Conservation (phyloP, 306 rosid genomes). For the Pueraria montana region DNA sequence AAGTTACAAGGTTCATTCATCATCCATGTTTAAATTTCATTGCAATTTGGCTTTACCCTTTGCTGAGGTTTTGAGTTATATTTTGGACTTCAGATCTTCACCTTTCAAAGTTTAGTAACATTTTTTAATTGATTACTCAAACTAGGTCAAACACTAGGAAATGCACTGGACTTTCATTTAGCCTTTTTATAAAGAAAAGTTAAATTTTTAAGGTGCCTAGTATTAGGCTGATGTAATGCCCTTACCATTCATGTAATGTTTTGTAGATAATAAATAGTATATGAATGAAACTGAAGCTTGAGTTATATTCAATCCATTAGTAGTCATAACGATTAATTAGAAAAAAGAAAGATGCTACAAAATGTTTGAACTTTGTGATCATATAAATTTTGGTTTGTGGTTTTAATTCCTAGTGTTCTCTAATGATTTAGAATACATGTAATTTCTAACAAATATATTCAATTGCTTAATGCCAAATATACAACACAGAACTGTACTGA, state of each 20-base stretch:
- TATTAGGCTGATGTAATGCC: not conserved
- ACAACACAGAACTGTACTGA: conserved; percentile 16
- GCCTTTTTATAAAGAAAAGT: too few species aligned
- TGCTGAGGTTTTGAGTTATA: too few species aligned
- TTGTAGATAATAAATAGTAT: not conserved
- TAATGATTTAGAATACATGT: conserved; percentile 23
- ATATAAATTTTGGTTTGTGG: too few species aligned
- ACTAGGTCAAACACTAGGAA: too few species aligned
- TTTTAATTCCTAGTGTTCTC: not conserved
- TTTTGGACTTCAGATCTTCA: not conserved
- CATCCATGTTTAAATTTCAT: not conserved
- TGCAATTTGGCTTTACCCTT: not conserved
- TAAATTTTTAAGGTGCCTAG: not conserved
- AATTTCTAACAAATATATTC: conserved; percentile 9
- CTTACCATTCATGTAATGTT: not conserved
- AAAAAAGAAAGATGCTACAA: not conserved
- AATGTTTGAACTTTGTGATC: not conserved
- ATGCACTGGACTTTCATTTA: too few species aligned
- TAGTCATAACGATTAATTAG: not conserved
- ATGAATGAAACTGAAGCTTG: not conserved
- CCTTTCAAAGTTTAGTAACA: not conserved
- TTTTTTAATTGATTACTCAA: too few species aligned
- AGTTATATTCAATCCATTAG: conserved; percentile 3
- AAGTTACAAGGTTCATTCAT: not conserved
- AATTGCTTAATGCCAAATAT: conserved; percentile 38